A percentile compares a stretch with the other conserved stretches of the same genome.
These are phyloP conservation scores for Candida suzukii DNA, from an alignment of 805 yeast species.

Conservation along the genomic window DNA sequence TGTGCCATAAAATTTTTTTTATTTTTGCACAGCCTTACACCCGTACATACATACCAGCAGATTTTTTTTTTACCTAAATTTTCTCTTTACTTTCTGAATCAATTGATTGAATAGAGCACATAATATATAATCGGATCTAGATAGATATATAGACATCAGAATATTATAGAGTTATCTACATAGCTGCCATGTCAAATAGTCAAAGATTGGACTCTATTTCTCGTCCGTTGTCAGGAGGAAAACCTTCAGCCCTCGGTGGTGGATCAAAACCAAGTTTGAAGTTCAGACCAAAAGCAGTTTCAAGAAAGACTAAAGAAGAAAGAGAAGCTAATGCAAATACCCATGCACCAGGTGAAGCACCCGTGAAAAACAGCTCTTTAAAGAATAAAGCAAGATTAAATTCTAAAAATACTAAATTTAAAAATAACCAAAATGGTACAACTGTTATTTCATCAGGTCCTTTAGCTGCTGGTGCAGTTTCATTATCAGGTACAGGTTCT, in stretches of 20 bases:
- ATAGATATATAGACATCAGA: background rate
- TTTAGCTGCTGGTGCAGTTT: slow-evolving; percentile 55
- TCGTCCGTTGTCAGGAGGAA: slow-evolving; percentile 17
- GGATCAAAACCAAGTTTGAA: slow-evolving; percentile 59
- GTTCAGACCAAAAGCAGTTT: slow-evolving; percentile 84
- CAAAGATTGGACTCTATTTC: slow-evolving; percentile 32
- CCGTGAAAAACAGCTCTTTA: slow-evolving; percentile 7
- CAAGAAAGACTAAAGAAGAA: slow-evolving; percentile 77
- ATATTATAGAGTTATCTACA: too few relatives aligned
- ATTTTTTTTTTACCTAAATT: too few relatives aligned
- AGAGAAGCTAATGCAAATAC: slow-evolving; percentile 69
- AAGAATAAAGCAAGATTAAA: slow-evolving; percentile 28
- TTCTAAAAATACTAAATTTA: slow-evolving; percentile 23
- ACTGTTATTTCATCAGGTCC: slow-evolving; percentile 71
- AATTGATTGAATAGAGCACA: too few relatives aligned
- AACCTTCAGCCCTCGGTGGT: too few relatives aligned
- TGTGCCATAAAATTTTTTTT: too few relatives aligned
- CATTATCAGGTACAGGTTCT: slow-evolving; percentile 26
- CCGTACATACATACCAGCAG: too few relatives aligned
- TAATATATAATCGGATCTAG: too few relatives aligned
- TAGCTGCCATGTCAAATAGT: slow-evolving; percentile 10
- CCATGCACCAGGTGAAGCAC: slow-evolving; percentile 16
- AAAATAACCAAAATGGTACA: slow-evolving; percentile 32
- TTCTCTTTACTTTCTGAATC: too few relatives aligned
- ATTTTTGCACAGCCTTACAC: too few relatives aligned